Conservation (phyloP, 192 early-diverging fungal genomes). For the Coemansia sp. region DNA sequence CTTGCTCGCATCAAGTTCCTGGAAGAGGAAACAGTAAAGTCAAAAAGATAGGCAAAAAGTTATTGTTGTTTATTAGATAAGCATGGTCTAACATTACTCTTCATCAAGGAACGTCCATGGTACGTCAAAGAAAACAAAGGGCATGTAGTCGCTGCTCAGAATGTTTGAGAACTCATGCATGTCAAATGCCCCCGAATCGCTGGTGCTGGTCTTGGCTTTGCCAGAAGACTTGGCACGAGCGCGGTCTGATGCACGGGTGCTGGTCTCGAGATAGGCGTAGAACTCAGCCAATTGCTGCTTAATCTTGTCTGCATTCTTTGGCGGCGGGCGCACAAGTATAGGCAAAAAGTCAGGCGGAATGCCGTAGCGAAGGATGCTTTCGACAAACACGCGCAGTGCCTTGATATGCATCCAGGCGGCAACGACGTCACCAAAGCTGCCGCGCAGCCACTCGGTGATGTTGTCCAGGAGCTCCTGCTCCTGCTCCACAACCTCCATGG, state of each 20-base stretch:
- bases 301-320: conserved; percentile 80
- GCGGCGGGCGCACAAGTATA: conserved; percentile 71
- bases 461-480: conserved; percentile 76
- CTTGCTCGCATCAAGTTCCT: conserved; percentile 36
- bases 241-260: conserved; percentile 45
- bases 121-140: conserved; percentile 60
- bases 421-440: conserved; percentile 94
- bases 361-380: conserved; percentile 95
- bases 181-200: conserved; percentile 61
- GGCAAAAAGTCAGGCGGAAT: conserved; percentile 91
- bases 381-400: conserved; percentile 91
- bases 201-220: conserved; percentile 21
- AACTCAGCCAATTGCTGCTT: conserved; percentile 71
- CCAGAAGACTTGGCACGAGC: conserved; percentile 25
- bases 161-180: conserved; percentile 83
- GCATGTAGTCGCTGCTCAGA: conserved; percentile 79
- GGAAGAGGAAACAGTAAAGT: conserved; percentile 25
- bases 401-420: conserved; percentile 94
- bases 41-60: not conserved
- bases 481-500: conserved; percentile 68
- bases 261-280: conserved; percentile 83
- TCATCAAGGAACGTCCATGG: conserved; percentile 39
- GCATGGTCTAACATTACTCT: too few species aligned
- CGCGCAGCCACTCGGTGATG: conserved; percentile 81
- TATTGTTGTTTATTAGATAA: not conserved